Base-by-base conservation (phyloP, 1,284 basidiomycete genomes). In the Fomitopsis palustris region DNA sequence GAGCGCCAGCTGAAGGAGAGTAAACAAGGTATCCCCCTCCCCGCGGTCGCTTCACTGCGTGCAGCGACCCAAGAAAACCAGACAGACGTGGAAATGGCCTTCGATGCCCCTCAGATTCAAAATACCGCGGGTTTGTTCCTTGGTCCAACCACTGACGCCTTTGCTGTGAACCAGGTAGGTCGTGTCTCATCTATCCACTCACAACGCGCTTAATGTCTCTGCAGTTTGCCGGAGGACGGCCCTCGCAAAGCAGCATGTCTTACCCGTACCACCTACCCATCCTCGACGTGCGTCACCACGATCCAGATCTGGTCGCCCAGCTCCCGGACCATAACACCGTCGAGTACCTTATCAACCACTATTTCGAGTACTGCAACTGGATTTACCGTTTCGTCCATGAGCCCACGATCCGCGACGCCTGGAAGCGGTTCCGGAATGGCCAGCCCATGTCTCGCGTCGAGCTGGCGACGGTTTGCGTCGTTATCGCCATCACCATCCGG, bases 321-420 rank as follows among this genome's bases (percentile, higher is more conserved):
- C 80, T 92, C 2, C 90, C 90, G 1, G 75, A 81, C 37, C 72
- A 85, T 53, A 80, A 86, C 53, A 75, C 85, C 55, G 86, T 90
- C 65, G 90, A 92, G 67, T 82, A 81, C 31, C 83, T 92, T 55
- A 79, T 92, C 67, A 74, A 75, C 54, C 88, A 85, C 72, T 92
- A 92, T 72, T 92, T 92, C 65, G 87, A 90, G 65, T 89, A 88
- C 67, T 91, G 88, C 78, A 91, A 88, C 71, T 92, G 90, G 90
- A 84, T 91, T 57, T 90, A 91, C 71, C 82, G 88, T 39, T 86
- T 90, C 69, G 81, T 92, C 59, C 86, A 90, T 71, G 79, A 85
- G 57, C 59, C 73, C 2, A 74, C 83, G 5, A 88, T 92, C 67
- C 73, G 75, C 17, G 72, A 77, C 16, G 83, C 85, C 19, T 92